Percentiles rank a stretch among this genome's conserved stretches.
Evolutionary conservation across 768 basidiomycete species (phyloP).

Genomic region (Trametes sanguinea): DNA sequence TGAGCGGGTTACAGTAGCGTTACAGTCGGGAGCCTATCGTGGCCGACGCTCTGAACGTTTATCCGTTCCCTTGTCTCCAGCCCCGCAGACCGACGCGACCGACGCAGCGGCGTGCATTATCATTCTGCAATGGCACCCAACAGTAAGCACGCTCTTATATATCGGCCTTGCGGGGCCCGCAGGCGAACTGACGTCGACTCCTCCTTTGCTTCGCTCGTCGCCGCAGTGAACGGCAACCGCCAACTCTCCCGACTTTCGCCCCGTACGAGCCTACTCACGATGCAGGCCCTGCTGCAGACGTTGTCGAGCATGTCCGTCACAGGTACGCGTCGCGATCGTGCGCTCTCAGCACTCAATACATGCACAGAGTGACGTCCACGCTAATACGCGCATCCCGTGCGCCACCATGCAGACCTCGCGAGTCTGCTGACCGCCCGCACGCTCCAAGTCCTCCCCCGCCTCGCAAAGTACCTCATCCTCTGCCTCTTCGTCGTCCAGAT

Average conservation of each 20-base stretch:
- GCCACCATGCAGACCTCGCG: constrained; percentile 12
- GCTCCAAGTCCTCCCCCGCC: constrained; percentile 7
- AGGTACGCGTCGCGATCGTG: constrained; percentile 3
- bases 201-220: neutral
- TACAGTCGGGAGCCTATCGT: too few relatives aligned
- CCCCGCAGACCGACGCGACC: too few relatives aligned
- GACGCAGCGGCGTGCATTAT: too few relatives aligned
- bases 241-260: neutral
- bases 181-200: neutral
- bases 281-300: constrained; percentile 11
- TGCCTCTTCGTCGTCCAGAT: constrained; percentile 58
- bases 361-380: neutral
- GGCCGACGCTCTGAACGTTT: too few relatives aligned
- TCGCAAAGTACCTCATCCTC: constrained; percentile 44
- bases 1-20: too few relatives aligned
- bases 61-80: too few relatives aligned
- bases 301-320: constrained; percentile 7
- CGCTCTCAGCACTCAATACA: neutral
- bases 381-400: neutral
- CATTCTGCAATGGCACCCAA: neutral
- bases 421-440: constrained; percentile 17
- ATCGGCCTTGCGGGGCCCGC: neutral
- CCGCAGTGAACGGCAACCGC: constrained; percentile 5
- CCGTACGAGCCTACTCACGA: neutral
- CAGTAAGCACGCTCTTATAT: constrained; percentile 6